These are phyloP conservation scores for Gracilaria gracilis DNA, from an alignment of 23 red algal genomes.

Conservation along the genomic window DNA sequence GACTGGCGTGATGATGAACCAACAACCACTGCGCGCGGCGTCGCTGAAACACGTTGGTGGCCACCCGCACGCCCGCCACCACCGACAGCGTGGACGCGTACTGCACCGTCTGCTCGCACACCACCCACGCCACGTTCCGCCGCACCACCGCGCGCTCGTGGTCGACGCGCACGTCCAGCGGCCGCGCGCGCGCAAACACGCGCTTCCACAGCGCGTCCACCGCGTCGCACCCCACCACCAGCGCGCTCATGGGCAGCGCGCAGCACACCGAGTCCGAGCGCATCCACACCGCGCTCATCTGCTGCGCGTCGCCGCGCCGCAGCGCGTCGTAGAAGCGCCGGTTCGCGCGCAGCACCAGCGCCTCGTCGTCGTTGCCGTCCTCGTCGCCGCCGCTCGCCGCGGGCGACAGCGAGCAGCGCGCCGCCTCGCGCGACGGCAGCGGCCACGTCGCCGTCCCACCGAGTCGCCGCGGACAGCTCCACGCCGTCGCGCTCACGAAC, in stretches of 20 bases:
- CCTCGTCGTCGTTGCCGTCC: neutral
- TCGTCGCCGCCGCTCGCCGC: too few species aligned
- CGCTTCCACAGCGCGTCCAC: conserved; percentile 39
- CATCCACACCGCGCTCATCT: conserved; percentile 36
- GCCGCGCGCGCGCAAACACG: conserved; percentile 37
- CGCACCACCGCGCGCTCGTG: conserved; percentile 20
- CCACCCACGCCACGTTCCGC: conserved; percentile 61
- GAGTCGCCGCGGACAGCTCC: too few species aligned
- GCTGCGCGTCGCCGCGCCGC: conserved; percentile 27
- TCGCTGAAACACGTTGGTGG: conserved; percentile 73
- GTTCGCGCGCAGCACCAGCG: conserved; percentile 44
- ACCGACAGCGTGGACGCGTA: neutral
- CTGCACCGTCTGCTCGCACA: conserved; percentile 46
- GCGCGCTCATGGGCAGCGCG: conserved; percentile 32
- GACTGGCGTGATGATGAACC: conserved; percentile 69
- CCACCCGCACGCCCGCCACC: conserved; percentile 45
- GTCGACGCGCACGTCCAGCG: neutral
- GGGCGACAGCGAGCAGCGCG: neutral
- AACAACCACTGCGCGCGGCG: conserved; percentile 37
- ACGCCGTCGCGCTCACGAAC: too few species aligned
- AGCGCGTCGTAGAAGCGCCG: conserved; percentile 73
- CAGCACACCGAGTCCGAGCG: conserved; percentile 48
- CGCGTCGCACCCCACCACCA: conserved; percentile 21
- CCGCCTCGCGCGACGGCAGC: conserved; percentile 7
- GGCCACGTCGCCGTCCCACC: too few species aligned